Evolutionary conservation across 768 basidiomycete species (phyloP), one percentile per base, ranked within the genome.

Genomic region (Strobilomyces dryophilus): DNA sequence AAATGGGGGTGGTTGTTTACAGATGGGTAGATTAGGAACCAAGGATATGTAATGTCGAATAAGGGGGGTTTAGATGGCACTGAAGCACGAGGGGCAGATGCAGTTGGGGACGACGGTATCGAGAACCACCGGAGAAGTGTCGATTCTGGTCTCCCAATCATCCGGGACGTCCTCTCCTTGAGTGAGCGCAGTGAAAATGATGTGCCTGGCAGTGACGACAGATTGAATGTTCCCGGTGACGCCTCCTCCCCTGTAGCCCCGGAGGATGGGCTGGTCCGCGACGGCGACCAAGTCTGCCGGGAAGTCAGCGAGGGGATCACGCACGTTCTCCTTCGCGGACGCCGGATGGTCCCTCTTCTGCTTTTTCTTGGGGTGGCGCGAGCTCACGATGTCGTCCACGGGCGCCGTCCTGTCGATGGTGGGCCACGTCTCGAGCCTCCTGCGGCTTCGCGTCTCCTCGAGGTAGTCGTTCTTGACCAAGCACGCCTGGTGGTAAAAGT

Each of bases 221-320:
- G 73, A 61, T 1, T 66, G 55, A 0, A 81, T 63, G 54, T 84
- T 85, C 2, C 83, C 83, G 1, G 75, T 72, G 0, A 83, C 57
- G 1, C 81, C 79, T 0, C 77, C 77, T 1, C 43, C 57, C 4
- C 65, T 61, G 0, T 56, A 67, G 0, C 83, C 83, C 20, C 77
- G 73, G 8, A 82, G 66, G 37, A 85, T 80, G 0, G 76, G 83
- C 58, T 82, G 83, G 26, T 72, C 62, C 0, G 83, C 83, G 2
- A 76, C 55, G 0, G 51, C 51, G 8, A 85, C 52, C 17, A 85
- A 65, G 2, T 65, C 60, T 0, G 52, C 21, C 0, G 80, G 81
- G 1, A 81, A 62, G 9, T 46, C 24, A 6, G 45, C 43, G 12
- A 68, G 51, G 0, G 49, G 52, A 17, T 55, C 49, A 9, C 2